Base-by-base conservation (phyloP, 805 yeast genomes). In the Yarrowia sp. region DNA sequence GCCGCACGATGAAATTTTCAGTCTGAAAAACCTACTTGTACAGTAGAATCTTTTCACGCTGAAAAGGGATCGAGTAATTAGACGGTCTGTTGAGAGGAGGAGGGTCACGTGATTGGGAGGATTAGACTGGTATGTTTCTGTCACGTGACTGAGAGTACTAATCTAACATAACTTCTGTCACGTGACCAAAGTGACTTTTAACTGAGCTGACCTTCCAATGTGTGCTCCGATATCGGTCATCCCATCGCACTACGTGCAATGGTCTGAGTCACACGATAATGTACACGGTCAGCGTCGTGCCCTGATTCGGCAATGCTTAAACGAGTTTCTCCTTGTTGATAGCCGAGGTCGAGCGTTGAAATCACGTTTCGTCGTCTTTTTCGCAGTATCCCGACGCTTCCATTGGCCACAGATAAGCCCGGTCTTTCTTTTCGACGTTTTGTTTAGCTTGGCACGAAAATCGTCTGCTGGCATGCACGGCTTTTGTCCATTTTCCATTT, bases 281-380 rank as follows among this genome's bases (percentile, higher is more conserved):
- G 53, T 49, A 30, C 38, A n/a, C 38, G 19, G 9, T 9, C 53
- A 49, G 33, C 38, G 53, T 20, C 53, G 7, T 9, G 53, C 53
- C 53, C 50, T 49, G 55, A 33, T 49, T 49, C 55, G 39, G 55
- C 55, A 17, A 49, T 33, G 55, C 55, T 49, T 49, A 34, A 12
- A 13, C 6, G 24, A 9, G 12, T 8, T 49, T 49, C 33, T 39
- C 55, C 55, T 49, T 49, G 55, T 49, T 49, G 55, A 49, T 49
- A 49, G 55, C 55, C 55, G 55, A 49, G 55, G 55, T 24, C n/a
- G 15, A 34, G 39, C 55, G 55, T 49, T 20, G 55, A n/a, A 49
- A 49, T 49, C 55, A 49, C 55, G 55, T 49, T 49, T 46, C 19
- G 34, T 24, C 36, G 50, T 17, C 24, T 30, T 46, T 46, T 49